Conservation (phyloP, 768 basidiomycete genomes). For the Calvatia gigantea region DNA sequence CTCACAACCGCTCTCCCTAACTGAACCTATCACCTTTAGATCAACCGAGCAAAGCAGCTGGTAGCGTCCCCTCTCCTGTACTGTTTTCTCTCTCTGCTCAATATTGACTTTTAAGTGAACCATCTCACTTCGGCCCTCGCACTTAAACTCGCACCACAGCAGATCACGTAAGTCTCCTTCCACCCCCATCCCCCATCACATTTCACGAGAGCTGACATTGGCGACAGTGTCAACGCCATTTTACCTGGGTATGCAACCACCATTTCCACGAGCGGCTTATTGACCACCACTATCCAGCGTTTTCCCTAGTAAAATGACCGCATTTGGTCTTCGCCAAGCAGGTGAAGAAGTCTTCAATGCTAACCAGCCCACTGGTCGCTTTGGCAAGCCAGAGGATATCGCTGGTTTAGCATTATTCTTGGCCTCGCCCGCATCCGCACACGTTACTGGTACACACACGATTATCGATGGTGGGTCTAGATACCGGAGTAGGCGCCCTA, state of each 20-base stretch:
- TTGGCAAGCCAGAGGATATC: conserved; percentile 62
- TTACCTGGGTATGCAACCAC: conserved; percentile 59
- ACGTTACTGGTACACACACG: conserved; percentile 72
- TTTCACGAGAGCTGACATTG: not conserved
- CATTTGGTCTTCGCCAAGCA: conserved; percentile 54
- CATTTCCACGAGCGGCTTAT: not conserved
- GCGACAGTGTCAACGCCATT: conserved; percentile 75
- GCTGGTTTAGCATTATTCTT: conserved; percentile 72
- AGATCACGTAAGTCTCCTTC: conserved; percentile 56
- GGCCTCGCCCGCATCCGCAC: conserved; percentile 66
- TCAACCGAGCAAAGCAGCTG: conserved; percentile 81
- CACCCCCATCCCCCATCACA: not conserved
- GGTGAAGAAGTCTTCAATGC: conserved; percentile 51
- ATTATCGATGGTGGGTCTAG: conserved; percentile 66
- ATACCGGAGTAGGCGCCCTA: conserved; percentile 22
- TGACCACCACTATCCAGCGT: conserved; percentile 25
- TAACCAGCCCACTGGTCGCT: conserved; percentile 66
- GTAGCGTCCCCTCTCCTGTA: conserved; percentile 20
- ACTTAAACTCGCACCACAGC: conserved; percentile 51
- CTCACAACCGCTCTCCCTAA: not conserved
- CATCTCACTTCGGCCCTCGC: conserved; percentile 76
- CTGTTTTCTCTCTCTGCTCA: not conserved
- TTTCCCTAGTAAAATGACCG: conserved; percentile 86
- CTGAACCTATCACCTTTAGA: conserved; percentile 37
- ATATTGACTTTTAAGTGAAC: conserved; percentile 45